Evolutionary conservation across 1,284 basidiomycete species (phyloP).

Genomic region (Austropuccinia psidii): DNA sequence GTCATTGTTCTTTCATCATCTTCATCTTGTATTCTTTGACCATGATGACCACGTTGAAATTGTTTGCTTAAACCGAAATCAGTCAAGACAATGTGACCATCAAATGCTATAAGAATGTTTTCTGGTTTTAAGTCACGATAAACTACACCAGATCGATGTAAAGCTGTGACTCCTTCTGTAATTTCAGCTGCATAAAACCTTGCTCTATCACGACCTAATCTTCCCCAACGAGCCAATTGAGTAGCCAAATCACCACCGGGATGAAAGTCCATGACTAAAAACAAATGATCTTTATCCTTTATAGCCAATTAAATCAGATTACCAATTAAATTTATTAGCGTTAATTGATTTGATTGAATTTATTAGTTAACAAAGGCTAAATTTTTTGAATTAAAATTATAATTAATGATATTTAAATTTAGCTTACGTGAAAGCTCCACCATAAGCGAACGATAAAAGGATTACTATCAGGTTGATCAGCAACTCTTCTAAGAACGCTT

Average conservation of each 20-base stretch:
- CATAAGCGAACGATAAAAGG: constrained; percentile 89
- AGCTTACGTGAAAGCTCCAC: constrained; percentile 76
- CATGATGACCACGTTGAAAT: constrained; percentile 41
- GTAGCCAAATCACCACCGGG: constrained; percentile 93
- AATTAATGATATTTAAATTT: too few relatives aligned
- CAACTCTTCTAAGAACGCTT: constrained; percentile 80
- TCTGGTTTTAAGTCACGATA: constrained; percentile 80
- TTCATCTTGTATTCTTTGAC: constrained; percentile 4
- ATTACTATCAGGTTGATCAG: constrained; percentile 56
- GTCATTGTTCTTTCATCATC: constrained; percentile 62
- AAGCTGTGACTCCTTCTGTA: constrained; percentile 82
- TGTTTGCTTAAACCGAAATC: constrained; percentile 84
- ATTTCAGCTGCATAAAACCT: constrained; percentile 95
- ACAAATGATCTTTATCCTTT: constrained; percentile 36
- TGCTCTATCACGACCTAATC: constrained; percentile 80
- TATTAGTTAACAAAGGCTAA: background rate
- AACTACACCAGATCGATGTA: constrained; percentile 69
- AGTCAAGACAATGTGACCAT: constrained; percentile 90
- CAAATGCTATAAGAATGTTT: constrained; percentile 83
- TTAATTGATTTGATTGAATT: background rate
- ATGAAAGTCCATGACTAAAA: constrained; percentile 67
- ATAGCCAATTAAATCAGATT: background rate
- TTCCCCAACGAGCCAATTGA: constrained; percentile 87
- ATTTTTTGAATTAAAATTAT: background rate
- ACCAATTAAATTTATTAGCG: too few relatives aligned